Conservation (phyloP, 805 yeast species). For the Candida verbasci region DNA sequence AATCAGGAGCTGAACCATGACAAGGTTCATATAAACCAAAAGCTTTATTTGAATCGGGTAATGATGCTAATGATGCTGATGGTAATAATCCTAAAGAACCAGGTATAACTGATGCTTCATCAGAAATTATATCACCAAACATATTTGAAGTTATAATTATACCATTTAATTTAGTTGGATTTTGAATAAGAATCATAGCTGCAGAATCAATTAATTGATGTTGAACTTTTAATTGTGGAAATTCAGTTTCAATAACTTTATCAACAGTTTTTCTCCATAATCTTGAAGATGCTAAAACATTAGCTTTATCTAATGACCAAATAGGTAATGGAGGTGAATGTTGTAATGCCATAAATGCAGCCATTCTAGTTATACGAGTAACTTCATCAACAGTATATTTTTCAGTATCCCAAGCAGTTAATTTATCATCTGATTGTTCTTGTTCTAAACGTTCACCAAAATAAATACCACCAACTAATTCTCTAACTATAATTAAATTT, state of each 20-base stretch:
- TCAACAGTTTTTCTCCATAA: constrained; percentile 95
- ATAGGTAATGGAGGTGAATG: constrained; percentile 90
- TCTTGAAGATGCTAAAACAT: constrained; percentile 92
- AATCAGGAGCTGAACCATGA: constrained; percentile 98
- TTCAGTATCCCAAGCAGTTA: constrained; percentile 92
- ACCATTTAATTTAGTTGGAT: constrained; percentile 90
- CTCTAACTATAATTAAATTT: constrained; percentile 89
- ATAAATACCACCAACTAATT: constrained; percentile 96
- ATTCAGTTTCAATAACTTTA: constrained; percentile 77
- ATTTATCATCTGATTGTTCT: constrained; percentile 56
- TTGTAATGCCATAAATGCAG: constrained; percentile 93
- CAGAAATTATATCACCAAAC: constrained; percentile 98
- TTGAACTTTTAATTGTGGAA: constrained; percentile 81
- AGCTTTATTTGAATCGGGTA: constrained; percentile 91
- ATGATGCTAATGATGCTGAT: constrained; percentile 93
- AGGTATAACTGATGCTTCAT: constrained; percentile 97
- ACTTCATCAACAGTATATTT: constrained; percentile 88
- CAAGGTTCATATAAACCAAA: constrained; percentile 98
- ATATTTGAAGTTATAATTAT: constrained; percentile 88
- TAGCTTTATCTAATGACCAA: constrained; percentile 97
- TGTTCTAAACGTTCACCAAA: constrained; percentile 96
- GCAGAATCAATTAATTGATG: constrained; percentile 98
- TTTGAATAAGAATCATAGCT: constrained; percentile 93
- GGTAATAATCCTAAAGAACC: constrained; percentile 96
- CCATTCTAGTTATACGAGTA: constrained; percentile 95